phyloP scores from a whole-genome alignment of 352 stramenopile genomes.

The Phytophthora idaei region DNA sequence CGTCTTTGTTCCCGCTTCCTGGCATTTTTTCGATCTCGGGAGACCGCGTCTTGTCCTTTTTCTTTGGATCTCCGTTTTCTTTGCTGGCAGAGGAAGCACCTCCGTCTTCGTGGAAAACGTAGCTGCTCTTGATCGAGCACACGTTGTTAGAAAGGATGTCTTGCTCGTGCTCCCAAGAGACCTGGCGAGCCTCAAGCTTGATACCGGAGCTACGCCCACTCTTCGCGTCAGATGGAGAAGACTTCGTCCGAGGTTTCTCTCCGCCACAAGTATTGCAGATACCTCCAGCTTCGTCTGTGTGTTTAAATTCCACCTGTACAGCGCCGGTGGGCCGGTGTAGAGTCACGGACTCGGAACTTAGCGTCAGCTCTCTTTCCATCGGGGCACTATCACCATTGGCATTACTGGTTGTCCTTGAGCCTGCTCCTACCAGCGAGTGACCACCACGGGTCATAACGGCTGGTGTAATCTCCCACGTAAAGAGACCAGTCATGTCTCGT shows the following conservation, averaged over 20 bases:
- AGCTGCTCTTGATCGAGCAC: conserved; percentile 70
- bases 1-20: conserved; percentile 62
- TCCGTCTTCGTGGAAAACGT: conserved; percentile 75
- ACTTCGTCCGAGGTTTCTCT: conserved; percentile 48
- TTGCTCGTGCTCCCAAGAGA: conserved; percentile 68
- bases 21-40: conserved; percentile 78
- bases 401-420: background rate
- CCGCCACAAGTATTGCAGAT: conserved; percentile 64
- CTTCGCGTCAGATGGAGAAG: conserved; percentile 32
- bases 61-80: conserved; percentile 49
- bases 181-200: conserved; percentile 57
- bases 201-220: conserved; percentile 12
- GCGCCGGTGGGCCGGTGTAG: conserved; percentile 50
- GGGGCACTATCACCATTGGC: conserved; percentile 7
- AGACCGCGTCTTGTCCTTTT: conserved; percentile 48
- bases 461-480: conserved; percentile 84
- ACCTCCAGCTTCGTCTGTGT: conserved; percentile 33
- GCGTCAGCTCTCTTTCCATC: conserved; percentile 48
- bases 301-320: conserved; percentile 71
- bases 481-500: conserved; percentile 85
- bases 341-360: conserved; percentile 36
- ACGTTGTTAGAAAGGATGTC: conserved; percentile 69
- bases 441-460: conserved; percentile 29
- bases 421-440: conserved; percentile 18
- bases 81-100: conserved; percentile 11